phyloP scores from a whole-genome alignment of 2,329 filamentous ascomycete genomes.

The Sporothrix schenckii region DNA sequence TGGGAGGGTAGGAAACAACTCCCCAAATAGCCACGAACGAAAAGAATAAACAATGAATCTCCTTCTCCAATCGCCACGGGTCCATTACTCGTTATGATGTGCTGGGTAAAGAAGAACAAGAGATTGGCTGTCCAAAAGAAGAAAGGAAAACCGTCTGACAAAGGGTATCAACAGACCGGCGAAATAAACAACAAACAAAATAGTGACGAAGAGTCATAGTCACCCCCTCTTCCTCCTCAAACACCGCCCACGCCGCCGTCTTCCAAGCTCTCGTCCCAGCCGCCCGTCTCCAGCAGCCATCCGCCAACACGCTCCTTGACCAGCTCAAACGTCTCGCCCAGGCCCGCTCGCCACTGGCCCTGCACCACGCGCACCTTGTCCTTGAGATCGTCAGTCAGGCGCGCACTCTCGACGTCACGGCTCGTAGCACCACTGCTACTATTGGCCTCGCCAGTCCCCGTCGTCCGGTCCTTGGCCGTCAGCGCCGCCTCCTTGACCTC shows the following conservation, averaged over 20 bases:
- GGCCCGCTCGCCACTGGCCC: constrained; percentile 83
- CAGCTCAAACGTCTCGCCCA: constrained; percentile 74
- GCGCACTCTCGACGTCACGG: constrained; percentile 57
- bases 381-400: constrained; percentile 82
- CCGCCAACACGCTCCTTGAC: constrained; percentile 74
- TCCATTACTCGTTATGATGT: constrained; percentile 7
- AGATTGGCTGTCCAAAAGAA: neutral
- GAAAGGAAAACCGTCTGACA: neutral
- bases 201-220: neutral
- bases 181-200: neutral
- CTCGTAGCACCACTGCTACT: constrained; percentile 35
- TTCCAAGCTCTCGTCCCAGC: constrained; percentile 80
- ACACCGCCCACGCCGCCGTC: constrained; percentile 56
- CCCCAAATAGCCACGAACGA: neutral
- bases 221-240: constrained; percentile 36
- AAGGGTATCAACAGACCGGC: constrained; percentile 38
- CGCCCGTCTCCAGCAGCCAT: constrained; percentile 75
- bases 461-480: constrained; percentile 56
- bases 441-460: constrained; percentile 44
- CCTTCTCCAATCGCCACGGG: neutral
- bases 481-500: constrained; percentile 83
- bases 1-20: neutral
- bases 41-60: too few species aligned
- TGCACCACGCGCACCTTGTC: constrained; percentile 91
- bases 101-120: neutral